Evolutionary conservation across 148 eudicot species (phyloP).

Genomic region (Pharnaceum exiguum): DNA sequence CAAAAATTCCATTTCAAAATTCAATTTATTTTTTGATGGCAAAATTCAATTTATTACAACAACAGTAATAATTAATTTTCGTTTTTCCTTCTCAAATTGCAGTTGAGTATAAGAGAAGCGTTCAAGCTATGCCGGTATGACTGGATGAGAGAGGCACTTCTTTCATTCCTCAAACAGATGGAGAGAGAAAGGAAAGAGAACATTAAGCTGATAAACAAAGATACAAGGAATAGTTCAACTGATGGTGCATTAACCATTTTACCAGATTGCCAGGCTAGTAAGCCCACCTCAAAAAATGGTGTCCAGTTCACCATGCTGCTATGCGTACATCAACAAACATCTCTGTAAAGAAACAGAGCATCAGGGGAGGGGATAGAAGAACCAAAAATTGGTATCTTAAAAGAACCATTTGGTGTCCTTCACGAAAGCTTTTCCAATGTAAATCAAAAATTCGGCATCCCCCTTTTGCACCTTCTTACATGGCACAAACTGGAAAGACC

Average conservation of each 20-base stretch:
- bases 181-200: constrained; percentile 3
- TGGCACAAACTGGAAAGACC: too few species aligned
- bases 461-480: too few species aligned
- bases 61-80: background rate
- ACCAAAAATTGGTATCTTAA: background rate
- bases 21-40: background rate
- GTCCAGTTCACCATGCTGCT: background rate
- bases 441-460: too few species aligned
- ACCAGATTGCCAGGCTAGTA: constrained; percentile 11
- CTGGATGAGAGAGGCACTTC: constrained; percentile 48
- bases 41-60: background rate
- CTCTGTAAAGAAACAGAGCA: background rate
- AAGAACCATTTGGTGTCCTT: too few species aligned
- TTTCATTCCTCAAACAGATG: constrained; percentile 24
- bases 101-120: constrained; percentile 36
- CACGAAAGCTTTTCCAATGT: too few species aligned
- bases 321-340: background rate
- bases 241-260: background rate
- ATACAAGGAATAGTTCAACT: background rate
- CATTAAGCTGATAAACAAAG: constrained; percentile 5
- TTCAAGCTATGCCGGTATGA: constrained; percentile 39
- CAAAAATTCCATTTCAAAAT: too few species aligned
- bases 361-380: background rate
- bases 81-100: background rate
- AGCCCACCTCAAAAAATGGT: background rate